A percentile compares a stretch with the other conserved stretches of the same genome.
phyloP scores from a whole-genome alignment of 116 monocot genomes.

The Iris pallida region DNA sequence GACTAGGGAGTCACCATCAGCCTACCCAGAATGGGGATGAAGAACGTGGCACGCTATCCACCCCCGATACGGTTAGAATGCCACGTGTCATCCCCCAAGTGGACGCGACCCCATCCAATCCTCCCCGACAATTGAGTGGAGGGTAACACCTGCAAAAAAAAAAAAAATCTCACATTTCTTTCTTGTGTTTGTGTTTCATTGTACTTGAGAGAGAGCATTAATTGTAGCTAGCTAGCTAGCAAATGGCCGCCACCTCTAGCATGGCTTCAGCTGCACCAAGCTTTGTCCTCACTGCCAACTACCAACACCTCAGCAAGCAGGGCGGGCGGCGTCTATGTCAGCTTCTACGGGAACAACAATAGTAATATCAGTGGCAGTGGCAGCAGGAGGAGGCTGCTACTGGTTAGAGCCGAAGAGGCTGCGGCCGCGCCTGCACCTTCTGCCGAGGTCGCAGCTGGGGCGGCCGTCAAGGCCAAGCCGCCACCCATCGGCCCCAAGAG shows the following conservation, averaged over 20 bases:
- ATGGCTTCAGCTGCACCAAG: conserved; percentile 60
- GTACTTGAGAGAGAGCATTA: not conserved
- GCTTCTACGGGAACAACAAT: no score
- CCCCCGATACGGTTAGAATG: conserved; percentile 7
- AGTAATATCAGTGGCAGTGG: not conserved
- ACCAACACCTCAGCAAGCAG: conserved; percentile 8
- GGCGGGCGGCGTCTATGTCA: conserved; percentile 14
- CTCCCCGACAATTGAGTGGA: not conserved
- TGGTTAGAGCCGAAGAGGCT: conserved; percentile 35
- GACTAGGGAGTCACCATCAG: no score
- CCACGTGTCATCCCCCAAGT: conserved; percentile 4
- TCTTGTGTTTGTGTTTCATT: no score
- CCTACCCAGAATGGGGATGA: not conserved
- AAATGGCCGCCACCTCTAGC: conserved; percentile 61
- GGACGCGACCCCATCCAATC: not conserved
- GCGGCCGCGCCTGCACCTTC: conserved; percentile 13
- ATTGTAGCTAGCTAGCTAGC: conserved; percentile 7
- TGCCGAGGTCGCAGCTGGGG: not conserved
- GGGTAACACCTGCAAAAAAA: no score
- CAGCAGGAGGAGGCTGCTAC: conserved; percentile 13
- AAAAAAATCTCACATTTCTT: no score
- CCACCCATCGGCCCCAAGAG: conserved; percentile 68
- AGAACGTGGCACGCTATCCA: conserved; percentile 2
- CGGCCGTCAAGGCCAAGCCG: conserved; percentile 28
- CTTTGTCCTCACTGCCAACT: conserved; percentile 38